phyloP scores from a whole-genome alignment of 2,329 filamentous ascomycete species.

The Achaetomium macrosporum region DNA sequence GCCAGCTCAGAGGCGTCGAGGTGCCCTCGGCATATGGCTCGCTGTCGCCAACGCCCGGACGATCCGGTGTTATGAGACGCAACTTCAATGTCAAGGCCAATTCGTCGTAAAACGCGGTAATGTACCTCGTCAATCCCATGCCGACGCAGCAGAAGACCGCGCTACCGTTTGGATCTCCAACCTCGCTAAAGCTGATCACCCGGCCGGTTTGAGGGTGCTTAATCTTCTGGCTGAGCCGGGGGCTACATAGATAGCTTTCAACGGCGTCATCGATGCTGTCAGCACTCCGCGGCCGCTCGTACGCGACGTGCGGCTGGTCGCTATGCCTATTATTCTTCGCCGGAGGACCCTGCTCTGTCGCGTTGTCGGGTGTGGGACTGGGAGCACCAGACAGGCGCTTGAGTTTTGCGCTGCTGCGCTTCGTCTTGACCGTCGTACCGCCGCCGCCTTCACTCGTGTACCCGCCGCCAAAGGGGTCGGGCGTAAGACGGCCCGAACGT shows the following conservation, averaged over 20 bases:
- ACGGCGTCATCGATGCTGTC: constrained; percentile 90
- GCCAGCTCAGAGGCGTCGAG: constrained; percentile 87
- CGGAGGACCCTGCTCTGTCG: constrained; percentile 13
- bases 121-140: constrained; percentile 93
- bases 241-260: constrained; percentile 74
- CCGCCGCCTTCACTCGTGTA: constrained; percentile 25
- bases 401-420: constrained; percentile 52
- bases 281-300: constrained; percentile 69
- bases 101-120: constrained; percentile 97
- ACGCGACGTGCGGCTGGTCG: constrained; percentile 43
- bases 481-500: constrained; percentile 43
- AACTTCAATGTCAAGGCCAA: constrained; percentile 82
- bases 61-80: constrained; percentile 86
- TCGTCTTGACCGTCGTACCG: constrained; percentile 33
- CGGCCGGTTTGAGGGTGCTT: constrained; percentile 79
- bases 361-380: constrained; percentile 38
- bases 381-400: constrained; percentile 51
- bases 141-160: constrained; percentile 96
- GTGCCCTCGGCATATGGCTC: constrained; percentile 76
- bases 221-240: constrained; percentile 82
- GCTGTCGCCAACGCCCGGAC: constrained; percentile 89
- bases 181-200: constrained; percentile 91
- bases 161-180: constrained; percentile 84
- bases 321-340: constrained; percentile 24
- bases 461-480: constrained; percentile 39